These are phyloP conservation scores for Lachnum nothofagi DNA, from an alignment of 2,329 filamentous ascomycete species.

Conservation along the genomic window DNA sequence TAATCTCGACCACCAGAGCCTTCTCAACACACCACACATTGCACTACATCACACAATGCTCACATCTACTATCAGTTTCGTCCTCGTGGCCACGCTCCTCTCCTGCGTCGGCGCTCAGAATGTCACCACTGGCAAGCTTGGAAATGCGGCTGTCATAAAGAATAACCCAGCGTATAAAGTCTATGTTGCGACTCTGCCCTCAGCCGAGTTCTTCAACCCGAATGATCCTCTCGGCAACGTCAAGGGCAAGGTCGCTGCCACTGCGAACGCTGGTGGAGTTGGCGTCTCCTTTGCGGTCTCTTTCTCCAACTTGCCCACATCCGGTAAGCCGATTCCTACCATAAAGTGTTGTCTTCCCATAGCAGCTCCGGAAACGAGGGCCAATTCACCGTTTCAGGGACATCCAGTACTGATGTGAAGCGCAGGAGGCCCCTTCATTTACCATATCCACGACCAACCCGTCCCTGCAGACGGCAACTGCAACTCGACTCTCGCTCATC, in stretches of 20 bases:
- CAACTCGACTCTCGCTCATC: conserved; percentile 59
- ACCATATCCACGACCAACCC: conserved; percentile 65
- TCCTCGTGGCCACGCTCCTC: conserved; percentile 13
- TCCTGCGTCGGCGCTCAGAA: conserved; percentile 20
- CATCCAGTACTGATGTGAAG: too few species aligned
- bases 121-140: conserved; percentile 31
- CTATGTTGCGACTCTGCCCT: conserved; percentile 54
- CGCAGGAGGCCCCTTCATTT: conserved; percentile 61
- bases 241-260: conserved; percentile 47
- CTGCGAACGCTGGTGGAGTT: conserved; percentile 43
- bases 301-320: conserved; percentile 54
- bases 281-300: conserved; percentile 52
- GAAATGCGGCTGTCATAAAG: conserved; percentile 46
- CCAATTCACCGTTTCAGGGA: too few species aligned
- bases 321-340: too few species aligned
- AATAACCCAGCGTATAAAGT: conserved; percentile 51
- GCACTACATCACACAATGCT: too few species aligned
- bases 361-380: too few species aligned
- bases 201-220: conserved; percentile 39
- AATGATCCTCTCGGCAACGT: conserved; percentile 49
- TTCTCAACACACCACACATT: background rate
- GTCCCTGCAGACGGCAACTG: conserved; percentile 67
- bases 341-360: too few species aligned
- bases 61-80: conserved; percentile 11
- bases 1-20: background rate